phyloP scores from a whole-genome alignment of 495 filamentous ascomycete species.

The Tuber microsphaerosporum region DNA sequence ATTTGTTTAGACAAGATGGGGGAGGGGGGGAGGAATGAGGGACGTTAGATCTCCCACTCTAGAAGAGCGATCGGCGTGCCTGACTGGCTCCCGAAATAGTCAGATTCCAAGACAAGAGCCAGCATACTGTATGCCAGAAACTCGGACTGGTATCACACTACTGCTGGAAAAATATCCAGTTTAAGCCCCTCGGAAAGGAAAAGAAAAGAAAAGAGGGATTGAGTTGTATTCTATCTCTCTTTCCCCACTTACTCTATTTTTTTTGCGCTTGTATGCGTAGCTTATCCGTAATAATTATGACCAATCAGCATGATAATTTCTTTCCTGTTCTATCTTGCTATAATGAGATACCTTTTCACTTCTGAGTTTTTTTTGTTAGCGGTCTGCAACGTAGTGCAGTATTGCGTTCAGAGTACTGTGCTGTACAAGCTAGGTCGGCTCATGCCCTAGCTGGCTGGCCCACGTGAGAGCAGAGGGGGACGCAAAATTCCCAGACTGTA shows the following conservation, averaged over 20 bases:
- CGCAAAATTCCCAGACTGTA: neutral
- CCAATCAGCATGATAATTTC: neutral
- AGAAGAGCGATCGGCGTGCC: slow-evolving; percentile 68
- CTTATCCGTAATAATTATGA: neutral
- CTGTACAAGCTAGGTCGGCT: too few species aligned
- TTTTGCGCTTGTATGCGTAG: neutral
- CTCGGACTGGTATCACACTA: slow-evolving; percentile 12
- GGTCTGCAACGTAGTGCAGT: neutral
- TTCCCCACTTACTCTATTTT: neutral
- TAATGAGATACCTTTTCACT: neutral
- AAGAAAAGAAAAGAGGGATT: neutral
- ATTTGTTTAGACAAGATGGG: too few species aligned
- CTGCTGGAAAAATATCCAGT: slow-evolving; percentile 5
- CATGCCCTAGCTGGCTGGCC: too few species aligned
- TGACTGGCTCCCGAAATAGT: slow-evolving; percentile 78
- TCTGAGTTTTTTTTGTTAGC: neutral
- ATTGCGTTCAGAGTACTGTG: neutral
- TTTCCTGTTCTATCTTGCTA: neutral
- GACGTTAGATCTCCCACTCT: slow-evolving; percentile 84
- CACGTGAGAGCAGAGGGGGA: neutral
- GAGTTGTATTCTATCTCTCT: neutral
- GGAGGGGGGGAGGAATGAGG: too few species aligned
- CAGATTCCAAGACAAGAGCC: too few species aligned
- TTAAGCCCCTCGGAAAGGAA: neutral
- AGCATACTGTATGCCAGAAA: too few species aligned